Evolutionary conservation across 1,284 basidiomycete genomes (phyloP).

Genomic region (Ceratobasidium papillatum): DNA sequence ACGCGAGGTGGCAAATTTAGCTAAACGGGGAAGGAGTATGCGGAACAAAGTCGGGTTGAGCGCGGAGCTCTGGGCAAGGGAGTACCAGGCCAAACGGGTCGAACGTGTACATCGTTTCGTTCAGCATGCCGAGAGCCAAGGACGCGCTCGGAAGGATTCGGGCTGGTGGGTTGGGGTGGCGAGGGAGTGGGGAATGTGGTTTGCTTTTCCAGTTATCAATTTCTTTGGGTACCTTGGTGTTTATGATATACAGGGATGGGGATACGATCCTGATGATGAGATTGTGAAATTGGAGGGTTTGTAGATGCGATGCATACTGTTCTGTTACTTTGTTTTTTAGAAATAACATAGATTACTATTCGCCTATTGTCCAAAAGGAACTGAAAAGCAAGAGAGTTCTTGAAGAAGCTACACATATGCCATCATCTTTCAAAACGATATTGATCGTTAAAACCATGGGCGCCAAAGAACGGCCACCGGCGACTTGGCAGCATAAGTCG

Average conservation of each 20-base stretch:
- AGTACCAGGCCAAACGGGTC: slow-evolving; percentile 39
- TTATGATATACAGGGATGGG: slow-evolving; percentile 41
- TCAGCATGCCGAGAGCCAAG: slow-evolving; percentile 38
- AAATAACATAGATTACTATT: background rate
- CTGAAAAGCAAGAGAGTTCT: background rate
- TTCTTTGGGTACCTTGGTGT: slow-evolving; percentile 25
- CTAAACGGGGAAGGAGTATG: slow-evolving; percentile 35
- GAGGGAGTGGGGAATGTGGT: slow-evolving; percentile 35
- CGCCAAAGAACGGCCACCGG: slow-evolving; percentile 22
- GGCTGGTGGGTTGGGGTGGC: slow-evolving; percentile 20
- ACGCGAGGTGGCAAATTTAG: slow-evolving; percentile 32
- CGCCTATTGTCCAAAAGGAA: background rate
- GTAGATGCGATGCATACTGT: background rate
- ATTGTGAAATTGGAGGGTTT: slow-evolving; percentile 32
- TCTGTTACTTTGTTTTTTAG: background rate
- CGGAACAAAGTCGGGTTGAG: slow-evolving; percentile 34
- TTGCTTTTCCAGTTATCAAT: slow-evolving; percentile 31
- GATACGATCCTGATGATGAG: slow-evolving; percentile 41
- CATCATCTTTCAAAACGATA: background rate
- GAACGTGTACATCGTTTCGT: slow-evolving; percentile 27
- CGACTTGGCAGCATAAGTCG: background rate
- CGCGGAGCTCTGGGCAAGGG: slow-evolving; percentile 36
- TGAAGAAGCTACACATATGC: background rate
- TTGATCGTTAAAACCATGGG: background rate
- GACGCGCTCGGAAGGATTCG: slow-evolving; percentile 36